These are phyloP conservation scores for Clathrospora elynae DNA, from an alignment of 2,329 filamentous ascomycete genomes.

Conservation along the genomic window DNA sequence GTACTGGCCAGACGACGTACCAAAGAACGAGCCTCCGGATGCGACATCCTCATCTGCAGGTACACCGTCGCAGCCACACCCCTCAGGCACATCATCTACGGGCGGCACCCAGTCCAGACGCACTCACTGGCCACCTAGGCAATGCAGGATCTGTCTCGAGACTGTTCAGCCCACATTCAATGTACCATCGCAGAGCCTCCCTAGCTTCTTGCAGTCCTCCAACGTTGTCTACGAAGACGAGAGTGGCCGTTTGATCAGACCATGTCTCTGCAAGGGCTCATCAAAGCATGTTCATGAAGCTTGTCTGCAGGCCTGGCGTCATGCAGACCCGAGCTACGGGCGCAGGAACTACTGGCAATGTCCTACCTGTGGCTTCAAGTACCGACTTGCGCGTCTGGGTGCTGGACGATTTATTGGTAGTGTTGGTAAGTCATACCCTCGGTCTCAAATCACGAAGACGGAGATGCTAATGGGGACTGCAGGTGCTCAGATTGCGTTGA, in stretches of 20 bases:
- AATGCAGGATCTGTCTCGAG: constrained; percentile 90
- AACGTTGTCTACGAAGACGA: constrained; percentile 74
- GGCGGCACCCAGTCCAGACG: constrained; percentile 28
- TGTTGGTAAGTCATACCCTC: constrained; percentile 42
- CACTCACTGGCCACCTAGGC: constrained; percentile 69
- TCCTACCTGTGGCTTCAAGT: constrained; percentile 83
- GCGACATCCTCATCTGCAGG: constrained; percentile 16
- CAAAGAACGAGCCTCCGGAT: constrained; percentile 36
- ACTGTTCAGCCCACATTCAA: constrained; percentile 66
- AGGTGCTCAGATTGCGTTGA: constrained; percentile 71
- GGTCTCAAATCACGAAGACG: neutral
- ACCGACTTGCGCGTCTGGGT: constrained; percentile 75
- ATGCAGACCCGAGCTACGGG: constrained; percentile 68
- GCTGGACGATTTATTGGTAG: constrained; percentile 69
- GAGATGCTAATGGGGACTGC: constrained; percentile 18
- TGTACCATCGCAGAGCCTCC: constrained; percentile 58
- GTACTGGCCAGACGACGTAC: constrained; percentile 55
- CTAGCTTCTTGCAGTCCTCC: constrained; percentile 63
- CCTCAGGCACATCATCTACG: constrained; percentile 22
- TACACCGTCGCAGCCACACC: constrained; percentile 21
- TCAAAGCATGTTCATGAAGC: constrained; percentile 93
- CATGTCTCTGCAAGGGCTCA: constrained; percentile 91
- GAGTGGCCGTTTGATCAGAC: constrained; percentile 78
- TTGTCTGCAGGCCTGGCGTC: constrained; percentile 83
- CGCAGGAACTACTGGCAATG: constrained; percentile 82